phyloP scores from a whole-genome alignment of 805 yeast species.

The Pichia thaimueangensis region DNA sequence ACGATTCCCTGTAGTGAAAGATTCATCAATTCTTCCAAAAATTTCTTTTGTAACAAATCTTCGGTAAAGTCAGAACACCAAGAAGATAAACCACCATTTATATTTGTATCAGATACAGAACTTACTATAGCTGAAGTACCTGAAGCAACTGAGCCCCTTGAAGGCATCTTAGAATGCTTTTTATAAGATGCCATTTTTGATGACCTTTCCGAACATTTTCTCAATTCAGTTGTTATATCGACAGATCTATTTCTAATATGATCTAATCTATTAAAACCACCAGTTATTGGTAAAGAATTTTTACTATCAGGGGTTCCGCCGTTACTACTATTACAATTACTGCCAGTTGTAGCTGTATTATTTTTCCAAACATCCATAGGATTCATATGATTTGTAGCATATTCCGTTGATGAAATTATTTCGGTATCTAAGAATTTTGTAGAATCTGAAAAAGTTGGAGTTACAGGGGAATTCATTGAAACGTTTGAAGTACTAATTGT shows the following conservation, averaged over 20 bases:
- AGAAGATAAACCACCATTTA: background rate
- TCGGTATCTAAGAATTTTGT: slow-evolving; percentile 2
- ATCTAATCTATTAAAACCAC: too few species aligned
- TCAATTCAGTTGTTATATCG: background rate
- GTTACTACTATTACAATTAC: too few species aligned
- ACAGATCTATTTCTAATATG: too few species aligned
- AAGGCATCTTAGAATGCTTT: slow-evolving; percentile 24
- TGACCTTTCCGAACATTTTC: background rate
- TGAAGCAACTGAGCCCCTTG: slow-evolving; percentile 30
- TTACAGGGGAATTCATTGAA: background rate
- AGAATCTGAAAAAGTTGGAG: slow-evolving; percentile 5
- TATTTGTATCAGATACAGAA: slow-evolving; percentile 18
- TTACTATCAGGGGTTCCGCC: background rate
- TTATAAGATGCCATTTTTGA: background rate
- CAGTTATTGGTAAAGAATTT: background rate
- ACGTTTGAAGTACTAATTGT: background rate
- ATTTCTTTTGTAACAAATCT: slow-evolving; percentile 17
- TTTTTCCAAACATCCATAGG: background rate
- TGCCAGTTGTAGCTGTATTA: background rate
- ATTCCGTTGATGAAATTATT: slow-evolving; percentile 1
- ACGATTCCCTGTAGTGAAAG: slow-evolving; percentile 14
- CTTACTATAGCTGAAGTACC: slow-evolving; percentile 31
- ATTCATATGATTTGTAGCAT: background rate
- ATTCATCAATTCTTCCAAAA: slow-evolving; percentile 19
- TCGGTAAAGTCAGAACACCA: slow-evolving; percentile 18